Base-by-base conservation (phyloP, 2,329 filamentous ascomycete genomes). In the Trichoderma oligosporum region DNA sequence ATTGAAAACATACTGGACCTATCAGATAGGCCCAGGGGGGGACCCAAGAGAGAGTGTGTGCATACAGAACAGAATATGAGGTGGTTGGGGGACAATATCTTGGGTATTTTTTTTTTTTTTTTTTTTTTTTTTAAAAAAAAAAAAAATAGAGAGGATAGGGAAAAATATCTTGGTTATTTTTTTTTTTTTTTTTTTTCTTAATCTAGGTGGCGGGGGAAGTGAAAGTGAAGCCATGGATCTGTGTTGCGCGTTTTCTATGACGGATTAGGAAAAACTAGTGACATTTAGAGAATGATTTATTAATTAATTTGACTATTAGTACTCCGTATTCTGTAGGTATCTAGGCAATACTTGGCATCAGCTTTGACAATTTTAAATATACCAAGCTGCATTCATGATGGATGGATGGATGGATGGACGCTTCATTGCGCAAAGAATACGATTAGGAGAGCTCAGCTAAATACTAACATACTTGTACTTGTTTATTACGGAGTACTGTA, bases 1-100 rank as follows among this genome's bases (percentile, higher is more conserved):
- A 42, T 41, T 14, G 42, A 12, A 45, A 24, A 24, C 48, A n/a
- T 51, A 27, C 48, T 24, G 33, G 6, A 11, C 46, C 25, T 38
- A 38, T 36, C 35, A n/a, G 35, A 46, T 18, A 27, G 16, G 16
- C 27, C 11, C 6, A 31, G 44, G 4, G 18, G 24, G 11, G 44
- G 27, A 24, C 9, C 44, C 44, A 33, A 46, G n/a, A n/a, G 22
- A 12, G 44, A 31, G 11, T 49, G 33, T 16, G 46, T 38, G 35
- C 31, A n/a, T 27, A 27, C 27, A 20, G 46, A n/a, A 24, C n/a
- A n/a, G 45, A 51, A 42, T 57, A 49, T 51, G 55, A 51, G 55
- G 55, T 57, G 55, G 55, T 57, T 57, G 55, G 54, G 48, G 29
- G n/a, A 44, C 22, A 29, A 6, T 14, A 24, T 24, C 24, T 27